Evolutionary conservation across 257 asterid species (phyloP).

Genomic region (Solanum medicagineum): DNA sequence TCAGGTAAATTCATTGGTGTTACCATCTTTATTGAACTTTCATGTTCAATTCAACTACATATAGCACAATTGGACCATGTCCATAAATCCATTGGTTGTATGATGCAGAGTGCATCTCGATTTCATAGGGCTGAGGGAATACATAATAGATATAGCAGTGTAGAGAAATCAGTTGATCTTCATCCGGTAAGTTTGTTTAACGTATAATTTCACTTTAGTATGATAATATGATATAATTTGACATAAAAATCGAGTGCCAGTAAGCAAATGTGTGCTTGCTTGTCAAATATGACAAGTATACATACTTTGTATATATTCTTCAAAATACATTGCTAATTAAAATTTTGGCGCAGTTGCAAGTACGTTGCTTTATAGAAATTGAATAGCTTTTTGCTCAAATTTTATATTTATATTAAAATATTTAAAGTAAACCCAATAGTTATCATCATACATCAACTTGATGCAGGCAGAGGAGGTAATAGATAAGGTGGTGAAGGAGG

Average conservation of each 20-base stretch:
- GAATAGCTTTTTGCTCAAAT: neutral
- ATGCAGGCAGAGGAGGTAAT: constrained; percentile 39
- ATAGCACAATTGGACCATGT: neutral
- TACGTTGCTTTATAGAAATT: neutral
- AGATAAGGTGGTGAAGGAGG: constrained; percentile 38
- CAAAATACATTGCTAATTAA: neutral
- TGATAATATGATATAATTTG: neutral
- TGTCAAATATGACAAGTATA: neutral
- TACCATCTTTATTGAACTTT: neutral
- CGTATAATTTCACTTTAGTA: neutral
- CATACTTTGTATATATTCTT: rapidly evolving
- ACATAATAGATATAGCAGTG: constrained; percentile 1
- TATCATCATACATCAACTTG: too few species aligned
- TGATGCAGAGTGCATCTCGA: constrained; percentile 14
- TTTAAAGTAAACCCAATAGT: neutral
- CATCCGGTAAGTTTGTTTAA: constrained; percentile 17
- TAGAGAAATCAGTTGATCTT: constrained; percentile 5
- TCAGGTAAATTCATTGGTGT: constrained; percentile 11
- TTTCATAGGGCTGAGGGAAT: neutral
- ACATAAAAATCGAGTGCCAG: rapidly evolving
- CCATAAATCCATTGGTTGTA: neutral
- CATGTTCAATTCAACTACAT: neutral
- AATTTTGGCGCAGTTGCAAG: neutral
- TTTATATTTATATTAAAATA: neutral
- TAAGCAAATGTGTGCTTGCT: neutral